These are phyloP conservation scores for Fagus crenata DNA, from an alignment of 306 rosid genomes.

Conservation along the genomic window DNA sequence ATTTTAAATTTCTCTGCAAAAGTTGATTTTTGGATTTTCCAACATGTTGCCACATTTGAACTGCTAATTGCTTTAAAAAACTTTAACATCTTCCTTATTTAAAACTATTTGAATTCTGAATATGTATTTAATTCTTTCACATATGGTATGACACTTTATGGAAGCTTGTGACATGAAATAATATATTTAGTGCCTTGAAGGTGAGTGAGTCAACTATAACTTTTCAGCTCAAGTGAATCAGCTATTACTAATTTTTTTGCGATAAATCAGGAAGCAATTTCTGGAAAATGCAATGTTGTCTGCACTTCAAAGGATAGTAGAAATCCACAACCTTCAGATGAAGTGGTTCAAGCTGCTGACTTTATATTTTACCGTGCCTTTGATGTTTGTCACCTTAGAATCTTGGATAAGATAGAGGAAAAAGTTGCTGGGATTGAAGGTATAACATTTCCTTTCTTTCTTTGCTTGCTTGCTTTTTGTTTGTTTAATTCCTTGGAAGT, in stretches of 20 bases:
- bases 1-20: neutral
- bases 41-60: neutral
- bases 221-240: neutral
- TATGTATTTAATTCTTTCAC: neutral
- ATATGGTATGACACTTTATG: neutral
- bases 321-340: constrained; percentile 57
- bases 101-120: neutral
- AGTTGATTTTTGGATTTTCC: neutral
- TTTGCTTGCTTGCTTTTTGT: neutral
- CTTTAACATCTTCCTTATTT: neutral
- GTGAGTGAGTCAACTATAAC: neutral
- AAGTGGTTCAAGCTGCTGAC: constrained; percentile 62
- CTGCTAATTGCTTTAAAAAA: neutral
- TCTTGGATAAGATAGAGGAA: constrained; percentile 52
- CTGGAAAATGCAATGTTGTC: constrained; percentile 81
- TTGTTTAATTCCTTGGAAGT: neutral
- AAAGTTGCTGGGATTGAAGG: constrained; percentile 65
- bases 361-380: constrained; percentile 71
- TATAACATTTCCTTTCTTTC: constrained; percentile 17
- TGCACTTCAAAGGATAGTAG: constrained; percentile 65
- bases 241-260: constrained; percentile 1
- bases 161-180: neutral
- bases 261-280: constrained; percentile 72
- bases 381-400: constrained; percentile 54
- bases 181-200: neutral